A percentile compares a stretch with the other conserved stretches of the same genome.
Conservation (phyloP, 2,329 filamentous ascomycete species). For the Fusarium fujikuroi region DNA sequence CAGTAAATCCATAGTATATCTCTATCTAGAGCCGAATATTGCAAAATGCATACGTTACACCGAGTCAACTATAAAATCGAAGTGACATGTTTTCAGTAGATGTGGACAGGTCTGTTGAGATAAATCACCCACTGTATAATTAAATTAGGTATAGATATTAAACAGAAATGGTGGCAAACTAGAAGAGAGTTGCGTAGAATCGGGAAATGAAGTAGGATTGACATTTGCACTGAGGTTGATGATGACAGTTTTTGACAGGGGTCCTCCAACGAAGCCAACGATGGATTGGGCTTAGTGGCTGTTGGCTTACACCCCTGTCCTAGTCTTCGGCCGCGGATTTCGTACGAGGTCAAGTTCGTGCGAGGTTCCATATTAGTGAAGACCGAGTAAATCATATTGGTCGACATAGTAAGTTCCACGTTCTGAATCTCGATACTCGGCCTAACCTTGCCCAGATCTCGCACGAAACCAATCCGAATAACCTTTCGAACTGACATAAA, state of each 20-base stretch:
- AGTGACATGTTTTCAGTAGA: background rate
- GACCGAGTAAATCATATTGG: background rate
- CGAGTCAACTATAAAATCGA: background rate
- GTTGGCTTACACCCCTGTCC: background rate
- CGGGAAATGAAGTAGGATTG: background rate
- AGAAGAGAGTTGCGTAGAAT: background rate
- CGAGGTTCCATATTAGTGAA: background rate
- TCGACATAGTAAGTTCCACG: background rate
- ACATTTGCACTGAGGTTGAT: background rate
- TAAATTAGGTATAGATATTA: background rate
- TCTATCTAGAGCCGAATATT: background rate
- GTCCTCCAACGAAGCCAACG: too few species aligned
- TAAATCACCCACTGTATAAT: fast-evolving
- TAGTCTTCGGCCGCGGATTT: background rate
- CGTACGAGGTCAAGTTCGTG: background rate
- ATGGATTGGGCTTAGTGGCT: background rate
- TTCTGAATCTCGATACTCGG: background rate
- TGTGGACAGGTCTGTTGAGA: background rate
- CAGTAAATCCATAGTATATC: background rate
- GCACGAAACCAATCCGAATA: background rate
- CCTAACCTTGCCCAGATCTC: background rate
- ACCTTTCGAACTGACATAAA: background rate
- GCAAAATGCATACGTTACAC: background rate
- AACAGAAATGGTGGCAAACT: background rate
- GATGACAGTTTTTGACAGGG: background rate